Base-by-base conservation (phyloP, 345 rosid genomes). In the Clarkia xantiana region DNA sequence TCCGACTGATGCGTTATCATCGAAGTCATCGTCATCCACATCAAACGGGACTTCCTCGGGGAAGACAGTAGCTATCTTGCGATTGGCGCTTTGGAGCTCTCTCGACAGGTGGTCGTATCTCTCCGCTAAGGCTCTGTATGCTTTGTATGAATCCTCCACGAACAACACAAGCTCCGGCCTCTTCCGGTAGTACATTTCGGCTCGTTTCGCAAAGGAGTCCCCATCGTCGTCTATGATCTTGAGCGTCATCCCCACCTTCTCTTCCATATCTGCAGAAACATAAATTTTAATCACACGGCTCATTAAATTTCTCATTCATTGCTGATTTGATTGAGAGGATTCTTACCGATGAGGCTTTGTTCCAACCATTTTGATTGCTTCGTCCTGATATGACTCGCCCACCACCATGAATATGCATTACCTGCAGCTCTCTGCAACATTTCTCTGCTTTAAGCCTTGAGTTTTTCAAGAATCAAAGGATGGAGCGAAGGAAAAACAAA, bases 341-440 rank as follows among this genome's bases (percentile, higher is more conserved):
- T 25, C 19, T 34, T 56, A 73, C 78, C 78, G 60, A 60, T 70
- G 62, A 73, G 78, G 60, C 69, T 73, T 54, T 69, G 75, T 22
- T 73, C 72, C 50, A 73, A 54, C 78, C 78, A 69, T 69, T 69
- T 69, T 5, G 78, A 73, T 61, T 73, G 78, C 60, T 73, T 73
- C 3, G 78, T 73, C 50, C 78, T 61, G 60, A 73, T 63, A 54
- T 69, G 78, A 59, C 75, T 73, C 38, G 78, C 75, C 78, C 78
- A 73, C 78, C 78, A 69, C 78, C 78, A 73, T 41, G 78, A 69
- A 55, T 73, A 66, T 19, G 78, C 75, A 54, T 69, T 73, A 52
- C 72, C 64, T 40, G 75, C 72, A 47, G 75, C 78, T 63, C 75
- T 69, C 65, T 73, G 78, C 72, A 69, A 60, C 78, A 53, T 60